These are phyloP conservation scores for Fraxinus baroniana DNA, from an alignment of 305 asterid genomes.

Conservation along the genomic window DNA sequence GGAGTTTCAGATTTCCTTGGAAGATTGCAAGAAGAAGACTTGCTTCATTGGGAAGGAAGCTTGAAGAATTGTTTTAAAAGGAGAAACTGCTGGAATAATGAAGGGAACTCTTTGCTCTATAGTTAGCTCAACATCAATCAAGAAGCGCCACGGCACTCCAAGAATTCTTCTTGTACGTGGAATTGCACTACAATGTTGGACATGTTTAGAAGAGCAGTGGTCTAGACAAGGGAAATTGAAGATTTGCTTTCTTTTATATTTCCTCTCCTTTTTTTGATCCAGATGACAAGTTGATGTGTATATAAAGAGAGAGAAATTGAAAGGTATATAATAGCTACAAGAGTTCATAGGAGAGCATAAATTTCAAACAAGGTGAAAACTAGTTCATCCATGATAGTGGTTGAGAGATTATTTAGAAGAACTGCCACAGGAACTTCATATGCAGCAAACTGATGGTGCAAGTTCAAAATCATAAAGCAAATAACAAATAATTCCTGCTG, in stretches of 20 bases:
- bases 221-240: background rate
- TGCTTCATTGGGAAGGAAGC: background rate
- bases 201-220: background rate
- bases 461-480: background rate
- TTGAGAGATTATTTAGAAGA: background rate
- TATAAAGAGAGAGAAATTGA: background rate
- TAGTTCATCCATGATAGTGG: background rate
- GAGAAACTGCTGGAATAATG: background rate
- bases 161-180: background rate
- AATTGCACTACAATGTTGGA: background rate
- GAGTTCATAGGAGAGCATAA: background rate
- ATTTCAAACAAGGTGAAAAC: background rate
- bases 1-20: background rate
- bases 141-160: background rate
- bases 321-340: background rate
- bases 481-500: background rate
- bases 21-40: background rate
- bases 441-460: background rate
- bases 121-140: background rate
- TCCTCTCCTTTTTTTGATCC: background rate
- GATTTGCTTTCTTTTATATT: background rate
- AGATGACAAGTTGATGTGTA: background rate
- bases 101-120: background rate
- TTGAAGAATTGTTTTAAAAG: background rate
- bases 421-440: background rate